These are phyloP conservation scores for Hygrophorus russula DNA, from an alignment of 768 basidiomycete genomes.

Conservation along the genomic window DNA sequence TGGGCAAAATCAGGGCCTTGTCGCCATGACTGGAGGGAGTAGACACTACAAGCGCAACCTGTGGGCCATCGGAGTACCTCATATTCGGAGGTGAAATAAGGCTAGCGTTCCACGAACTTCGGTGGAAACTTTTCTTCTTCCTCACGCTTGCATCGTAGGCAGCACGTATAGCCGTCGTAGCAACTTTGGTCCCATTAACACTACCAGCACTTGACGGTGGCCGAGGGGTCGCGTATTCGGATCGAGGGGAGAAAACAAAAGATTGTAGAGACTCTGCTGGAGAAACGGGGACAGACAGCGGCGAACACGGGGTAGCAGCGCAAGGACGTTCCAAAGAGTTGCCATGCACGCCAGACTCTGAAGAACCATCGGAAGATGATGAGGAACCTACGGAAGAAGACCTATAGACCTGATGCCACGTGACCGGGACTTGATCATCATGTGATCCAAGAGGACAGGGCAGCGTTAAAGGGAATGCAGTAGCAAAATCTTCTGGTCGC, in stretches of 20 bases:
- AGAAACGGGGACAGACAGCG: slow-evolving; percentile 4
- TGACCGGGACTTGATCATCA: slow-evolving; percentile 1
- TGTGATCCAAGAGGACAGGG: slow-evolving; percentile 4
- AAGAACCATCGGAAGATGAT: slow-evolving; percentile 7
- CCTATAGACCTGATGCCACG: slow-evolving; percentile 6
- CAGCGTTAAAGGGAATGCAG: slow-evolving; percentile 22
- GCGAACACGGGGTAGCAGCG: slow-evolving; percentile 2
- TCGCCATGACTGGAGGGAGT: background rate
- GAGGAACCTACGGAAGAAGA: slow-evolving; percentile 7
- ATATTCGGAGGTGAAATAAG: background rate
- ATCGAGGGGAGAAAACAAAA: slow-evolving; percentile 13
- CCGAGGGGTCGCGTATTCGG: slow-evolving; percentile 9
- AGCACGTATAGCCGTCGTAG: slow-evolving; percentile 2
- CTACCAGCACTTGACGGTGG: slow-evolving; percentile 4
- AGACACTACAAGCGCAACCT: background rate
- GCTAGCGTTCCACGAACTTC: slow-evolving; percentile 2
- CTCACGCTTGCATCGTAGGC: slow-evolving; percentile 6
- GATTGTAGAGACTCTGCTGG: slow-evolving; percentile 11
- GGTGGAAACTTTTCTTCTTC: slow-evolving; percentile 5
- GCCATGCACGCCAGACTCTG: slow-evolving; percentile 1
- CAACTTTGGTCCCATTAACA: background rate
- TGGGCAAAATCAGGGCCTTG: no score
- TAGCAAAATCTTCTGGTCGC: slow-evolving; percentile 32
- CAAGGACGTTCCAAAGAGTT: background rate
- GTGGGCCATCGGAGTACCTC: background rate